These are phyloP conservation scores for Sarocladium kiliense DNA, from an alignment of 2,329 filamentous ascomycete genomes.

Conservation along the genomic window DNA sequence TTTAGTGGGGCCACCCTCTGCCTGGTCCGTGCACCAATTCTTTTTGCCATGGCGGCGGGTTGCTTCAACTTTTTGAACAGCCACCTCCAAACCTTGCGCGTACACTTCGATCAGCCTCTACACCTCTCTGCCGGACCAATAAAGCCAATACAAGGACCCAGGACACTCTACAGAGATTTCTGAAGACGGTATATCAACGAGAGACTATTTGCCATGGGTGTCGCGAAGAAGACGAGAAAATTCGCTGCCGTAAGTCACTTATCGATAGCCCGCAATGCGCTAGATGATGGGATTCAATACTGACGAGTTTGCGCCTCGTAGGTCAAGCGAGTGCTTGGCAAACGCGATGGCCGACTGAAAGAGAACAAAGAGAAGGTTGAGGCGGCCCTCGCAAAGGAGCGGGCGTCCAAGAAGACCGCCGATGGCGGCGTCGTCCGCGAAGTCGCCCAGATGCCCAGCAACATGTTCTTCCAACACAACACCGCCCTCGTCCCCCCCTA, in stretches of 20 bases:
- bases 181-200: background rate
- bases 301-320: constrained; percentile 18
- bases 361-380: constrained; percentile 70
- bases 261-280: constrained; percentile 21
- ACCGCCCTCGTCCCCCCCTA: constrained; percentile 81
- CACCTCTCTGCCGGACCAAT: background rate
- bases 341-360: constrained; percentile 75
- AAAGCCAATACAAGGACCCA: background rate
- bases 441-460: constrained; percentile 75
- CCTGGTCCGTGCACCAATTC: background rate
- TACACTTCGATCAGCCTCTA: background rate
- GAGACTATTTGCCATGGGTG: constrained; percentile 60
- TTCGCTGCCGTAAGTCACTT: constrained; percentile 59
- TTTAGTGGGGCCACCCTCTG: background rate
- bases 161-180: background rate
- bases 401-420: constrained; percentile 50
- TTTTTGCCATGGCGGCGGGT: constrained; percentile 4
- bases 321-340: constrained; percentile 79
- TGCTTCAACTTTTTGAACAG: constrained; percentile 7
- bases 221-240: constrained; percentile 86
- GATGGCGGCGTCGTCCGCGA: constrained; percentile 64
- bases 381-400: constrained; percentile 46
- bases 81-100: constrained; percentile 1
- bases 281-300: background rate
- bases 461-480: constrained; percentile 87